A percentile compares a stretch with the other conserved stretches of the same genome.
Evolutionary conservation across 1,284 basidiomycete species (phyloP).

Genomic region (Sparassis latifolia): DNA sequence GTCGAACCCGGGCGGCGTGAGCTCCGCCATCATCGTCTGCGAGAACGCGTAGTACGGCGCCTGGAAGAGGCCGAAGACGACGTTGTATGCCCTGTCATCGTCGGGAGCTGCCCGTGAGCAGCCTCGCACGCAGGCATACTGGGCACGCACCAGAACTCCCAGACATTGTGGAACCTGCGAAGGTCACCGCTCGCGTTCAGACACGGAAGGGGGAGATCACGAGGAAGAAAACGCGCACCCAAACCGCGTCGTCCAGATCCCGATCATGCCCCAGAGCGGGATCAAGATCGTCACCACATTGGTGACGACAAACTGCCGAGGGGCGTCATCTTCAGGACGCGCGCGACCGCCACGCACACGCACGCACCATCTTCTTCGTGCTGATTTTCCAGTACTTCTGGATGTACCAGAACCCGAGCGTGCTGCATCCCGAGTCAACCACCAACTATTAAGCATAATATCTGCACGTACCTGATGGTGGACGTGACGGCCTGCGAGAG

Average conservation of each 20-base stretch:
- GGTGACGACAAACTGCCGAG: slow-evolving; percentile 60
- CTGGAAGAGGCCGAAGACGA: slow-evolving; percentile 79
- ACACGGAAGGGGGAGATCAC: not conserved
- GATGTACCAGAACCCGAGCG: slow-evolving; percentile 75
- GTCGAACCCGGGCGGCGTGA: slow-evolving; percentile 76
- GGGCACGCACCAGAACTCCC: slow-evolving; percentile 70
- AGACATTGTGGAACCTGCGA: slow-evolving; percentile 67
- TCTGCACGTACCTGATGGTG: slow-evolving; percentile 32
- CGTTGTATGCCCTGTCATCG: slow-evolving; percentile 59
- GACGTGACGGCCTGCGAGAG: slow-evolving; percentile 68
- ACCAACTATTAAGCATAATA: not conserved
- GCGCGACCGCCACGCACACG: not conserved
- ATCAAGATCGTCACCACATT: slow-evolving; percentile 74
- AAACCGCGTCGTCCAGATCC: slow-evolving; percentile 71
- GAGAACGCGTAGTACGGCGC: slow-evolving; percentile 84
- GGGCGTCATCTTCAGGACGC: not conserved
- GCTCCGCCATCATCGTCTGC: slow-evolving; percentile 85
- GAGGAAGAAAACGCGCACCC: slow-evolving; percentile 37
- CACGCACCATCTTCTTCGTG: slow-evolving; percentile 68
- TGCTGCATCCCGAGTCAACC: slow-evolving; percentile 31
- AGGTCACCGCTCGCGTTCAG: slow-evolving; percentile 5
- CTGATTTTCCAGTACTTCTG: slow-evolving; percentile 71
- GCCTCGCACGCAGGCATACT: not conserved
- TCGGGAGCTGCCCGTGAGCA: not conserved
- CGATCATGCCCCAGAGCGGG: slow-evolving; percentile 83